Base-by-base conservation (phyloP, 768 basidiomycete species). In the Fomitopsis serialis region DNA sequence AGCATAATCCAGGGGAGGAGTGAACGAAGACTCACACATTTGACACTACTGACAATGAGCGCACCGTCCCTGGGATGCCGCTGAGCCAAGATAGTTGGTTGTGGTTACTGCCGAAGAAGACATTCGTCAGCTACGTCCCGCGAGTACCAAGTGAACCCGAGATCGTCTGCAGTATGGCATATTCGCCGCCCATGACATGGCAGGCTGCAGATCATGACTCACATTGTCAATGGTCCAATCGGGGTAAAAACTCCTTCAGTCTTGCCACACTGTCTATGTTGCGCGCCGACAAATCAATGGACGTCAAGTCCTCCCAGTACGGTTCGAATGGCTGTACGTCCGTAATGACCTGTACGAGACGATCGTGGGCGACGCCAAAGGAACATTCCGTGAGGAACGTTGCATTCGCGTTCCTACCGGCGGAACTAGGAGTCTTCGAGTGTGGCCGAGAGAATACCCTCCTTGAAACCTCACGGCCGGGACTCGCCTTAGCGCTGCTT, bases 341-440 rank as follows among this genome's bases (percentile, higher is more conserved):
- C 42, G 95, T 98, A 64, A 99, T 92, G 61, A 91, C 84, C 67
- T 90, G 82, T 1, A 98, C 87, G 5, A 99, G 80, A 43, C 82
- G 80, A 66, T 98, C 96, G 62, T 92, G 91, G n/a, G 93, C 81
- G 42, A 98, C 85, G 15, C 82, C 92, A 66, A 99, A 99, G 40
- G 95, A 98, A 65, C 95, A 98, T 65, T 98, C 95, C 11, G 96
- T 98, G 58, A 98, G 74, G 73, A 87, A 96, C 0, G 87, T 88
- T 9, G 75, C 78, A 58, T 87, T 75, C 13, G 51, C 58, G 40
- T 54, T 61, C 22, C 45, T 42, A 8, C 56, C 48, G 10, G 57
- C 40, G 12, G 51, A 52, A 1, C 43, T 42, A 10, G 58, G 45
- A 24, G 51, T 22, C 50, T 50, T 45, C 34, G 53, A 45, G 55